These are phyloP conservation scores for Parascedosporium putredinis DNA, from an alignment of 2,329 filamentous ascomycete species.

Conservation along the genomic window DNA sequence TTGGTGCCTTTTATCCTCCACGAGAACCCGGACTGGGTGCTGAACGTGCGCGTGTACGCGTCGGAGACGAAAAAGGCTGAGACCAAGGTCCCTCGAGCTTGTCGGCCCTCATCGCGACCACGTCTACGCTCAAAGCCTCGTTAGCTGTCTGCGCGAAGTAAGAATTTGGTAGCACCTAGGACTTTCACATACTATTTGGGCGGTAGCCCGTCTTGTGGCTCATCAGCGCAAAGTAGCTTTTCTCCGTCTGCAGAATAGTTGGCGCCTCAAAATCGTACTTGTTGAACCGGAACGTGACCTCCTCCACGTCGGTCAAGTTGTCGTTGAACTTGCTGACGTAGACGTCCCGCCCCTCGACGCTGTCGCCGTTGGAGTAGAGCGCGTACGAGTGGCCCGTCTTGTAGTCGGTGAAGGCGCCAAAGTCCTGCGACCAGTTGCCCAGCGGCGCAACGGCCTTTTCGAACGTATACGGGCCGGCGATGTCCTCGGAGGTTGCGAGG, in stretches of 20 bases:
- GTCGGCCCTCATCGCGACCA: constrained; percentile 44
- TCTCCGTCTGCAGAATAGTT: constrained; percentile 48
- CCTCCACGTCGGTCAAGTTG: constrained; percentile 37
- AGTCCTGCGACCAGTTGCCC: constrained; percentile 54
- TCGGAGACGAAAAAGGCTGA: constrained; percentile 39
- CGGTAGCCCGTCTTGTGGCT: constrained; percentile 54
- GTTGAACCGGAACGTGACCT: constrained; percentile 42
- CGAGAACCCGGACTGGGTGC: constrained; percentile 39
- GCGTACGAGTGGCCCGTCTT: constrained; percentile 45
- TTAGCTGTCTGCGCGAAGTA: not conserved
- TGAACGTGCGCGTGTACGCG: constrained; percentile 38
- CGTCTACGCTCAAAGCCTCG: too few species aligned
- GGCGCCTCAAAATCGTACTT: constrained; percentile 52
- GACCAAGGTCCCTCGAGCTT: constrained; percentile 38
- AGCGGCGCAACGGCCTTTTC: constrained; percentile 42
- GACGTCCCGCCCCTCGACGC: constrained; percentile 42
- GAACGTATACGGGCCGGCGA: constrained; percentile 43
- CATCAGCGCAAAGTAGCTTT: constrained; percentile 50
- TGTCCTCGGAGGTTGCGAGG: constrained; percentile 40
- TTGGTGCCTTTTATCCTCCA: constrained; percentile 36
- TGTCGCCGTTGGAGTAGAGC: constrained; percentile 50
- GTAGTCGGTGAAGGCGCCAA: constrained; percentile 49
- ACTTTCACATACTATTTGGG: constrained; percentile 36
- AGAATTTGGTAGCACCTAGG: not conserved
- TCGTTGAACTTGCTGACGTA: constrained; percentile 45